Evolutionary conservation across 192 early-diverging fungal genomes (phyloP), one percentile per base, ranked within the genome.

Genomic region (Coemansia sp.): DNA sequence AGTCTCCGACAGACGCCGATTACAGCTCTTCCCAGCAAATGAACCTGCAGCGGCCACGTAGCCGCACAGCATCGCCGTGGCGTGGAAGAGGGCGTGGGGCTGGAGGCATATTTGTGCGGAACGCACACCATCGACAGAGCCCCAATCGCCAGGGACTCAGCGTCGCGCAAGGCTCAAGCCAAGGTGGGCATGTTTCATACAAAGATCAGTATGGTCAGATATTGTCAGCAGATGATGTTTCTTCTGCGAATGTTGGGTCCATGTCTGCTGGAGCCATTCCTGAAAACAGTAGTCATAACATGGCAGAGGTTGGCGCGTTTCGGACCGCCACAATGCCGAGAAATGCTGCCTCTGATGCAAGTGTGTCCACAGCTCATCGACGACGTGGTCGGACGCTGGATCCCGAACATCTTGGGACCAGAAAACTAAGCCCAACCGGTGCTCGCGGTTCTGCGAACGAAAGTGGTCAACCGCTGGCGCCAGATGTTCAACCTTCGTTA

Each of bases 331-430:
- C 38, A 40, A 32, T 21, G 15, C 32, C 9, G 39, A 41, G 37
- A 58, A 37, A 58, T 11, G 15, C 15, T 48, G 47, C 16, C 3
- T 11, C 47, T 13, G 56, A 16, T 2, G 19, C 65, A 3, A 56
- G 48, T 21, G 63, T 63, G 18, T 42, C 54, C 4, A 6, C 69
- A 15, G 42, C 53, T 16, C 70, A 72, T 37, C 72, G 73, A 15
- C 73, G 79, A 19, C 70, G 79, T 15, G 79, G 79, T 5, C 79
- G 60, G 40, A 81, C 79, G 0, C 56, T 81, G 61, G 79, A 76
- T 18, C 74, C 74, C 0, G 79, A 81, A 26, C 67, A 70, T 26
- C 68, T 76, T 47, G 63, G 49, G 13, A 26, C 43, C 0, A 61
- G 69, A 7, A 43, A 48, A 8, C 18, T 61, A 18, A 77, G 75